Evolutionary conservation across 768 basidiomycete genomes (phyloP), one percentile per base, ranked within the genome.

Genomic region (Asterophora lycoperdoides): DNA sequence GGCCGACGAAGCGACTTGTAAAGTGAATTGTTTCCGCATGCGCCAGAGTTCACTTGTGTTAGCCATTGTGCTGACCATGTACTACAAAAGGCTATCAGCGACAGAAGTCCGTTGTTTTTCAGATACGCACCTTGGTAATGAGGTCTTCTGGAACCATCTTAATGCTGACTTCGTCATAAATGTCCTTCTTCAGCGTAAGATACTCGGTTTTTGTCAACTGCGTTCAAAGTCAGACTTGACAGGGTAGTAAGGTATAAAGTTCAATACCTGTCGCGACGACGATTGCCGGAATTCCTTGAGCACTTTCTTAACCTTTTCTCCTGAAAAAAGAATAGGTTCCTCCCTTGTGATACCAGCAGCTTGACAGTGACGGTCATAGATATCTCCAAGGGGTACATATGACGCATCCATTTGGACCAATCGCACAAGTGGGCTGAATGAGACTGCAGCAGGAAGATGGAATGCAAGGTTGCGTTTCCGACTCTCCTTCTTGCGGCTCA

Each of bases 1-100:
- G 59, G 89, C 86, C 36, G 81, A 82, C 1, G 89, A 79, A 5
- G 96, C 92, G 32, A 93, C 73, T 62, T 98, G 94, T 34, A 87
- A 65, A 8, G 94, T 86, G 66, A 98, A 96, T 68, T 97, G 94
- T 70, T 96, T 98, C 51, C 96, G 83, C 83, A 98, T 93, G 51
- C 89, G 79, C 95, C 95, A 99, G 3, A 98, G 76, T 58, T 93
- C 90, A 48, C 81, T 80, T 4, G 94, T 83, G 2, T 78, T 79
- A 39, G 77, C 71, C 90, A 97, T 95, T 18, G 87, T 86, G 29
- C 79, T 80, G 34, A 83, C 75, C 88, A 99, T 90, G 64, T 93
- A 98, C 96, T 99, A 47, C 36, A 20, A 17, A 46, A 36, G 30
- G 11, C n/a, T 20, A 45, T 53, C 20, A 45, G 40, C 36, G 18